Conservation (phyloP, 2,329 filamentous ascomycete genomes). For the Aspergillus sp. region DNA sequence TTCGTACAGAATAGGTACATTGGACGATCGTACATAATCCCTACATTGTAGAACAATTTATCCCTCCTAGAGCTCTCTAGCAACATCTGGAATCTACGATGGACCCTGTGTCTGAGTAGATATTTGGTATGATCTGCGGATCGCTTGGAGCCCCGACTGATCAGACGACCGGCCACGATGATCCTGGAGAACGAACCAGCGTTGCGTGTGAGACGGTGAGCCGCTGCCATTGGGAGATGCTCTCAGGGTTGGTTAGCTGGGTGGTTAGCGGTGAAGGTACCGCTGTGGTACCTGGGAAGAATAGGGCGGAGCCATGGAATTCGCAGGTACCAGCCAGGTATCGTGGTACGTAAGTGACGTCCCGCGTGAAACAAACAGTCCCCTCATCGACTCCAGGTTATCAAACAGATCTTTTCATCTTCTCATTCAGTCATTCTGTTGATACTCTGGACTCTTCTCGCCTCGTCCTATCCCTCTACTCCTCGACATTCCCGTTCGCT, state of each 20-base stretch:
- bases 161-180: constrained; percentile 3
- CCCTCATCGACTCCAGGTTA: constrained; percentile 1
- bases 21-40: too few species aligned
- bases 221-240: constrained; percentile 10
- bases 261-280: constrained; percentile 8
- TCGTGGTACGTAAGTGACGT: constrained; percentile 6
- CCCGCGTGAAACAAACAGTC: constrained; percentile 6
- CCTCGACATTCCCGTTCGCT: background rate
- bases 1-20: background rate
- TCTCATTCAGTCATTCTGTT: too few species aligned
- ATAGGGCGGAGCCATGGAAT: background rate
- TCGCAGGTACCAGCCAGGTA: constrained; percentile 3
- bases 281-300: background rate
- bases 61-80: background rate
- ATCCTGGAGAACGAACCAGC: background rate
- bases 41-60: too few species aligned
- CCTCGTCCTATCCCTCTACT: background rate
- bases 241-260: constrained; percentile 1
- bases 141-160: background rate
- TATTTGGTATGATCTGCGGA: background rate
- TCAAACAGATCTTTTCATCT: background rate
- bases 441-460: background rate
- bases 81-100: background rate
- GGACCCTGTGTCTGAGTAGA: background rate
- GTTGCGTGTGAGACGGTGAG: constrained; percentile 8